These are phyloP conservation scores for Centrapalus pauciflorus DNA, from an alignment of 129 eudicot species.

Conservation along the genomic window DNA sequence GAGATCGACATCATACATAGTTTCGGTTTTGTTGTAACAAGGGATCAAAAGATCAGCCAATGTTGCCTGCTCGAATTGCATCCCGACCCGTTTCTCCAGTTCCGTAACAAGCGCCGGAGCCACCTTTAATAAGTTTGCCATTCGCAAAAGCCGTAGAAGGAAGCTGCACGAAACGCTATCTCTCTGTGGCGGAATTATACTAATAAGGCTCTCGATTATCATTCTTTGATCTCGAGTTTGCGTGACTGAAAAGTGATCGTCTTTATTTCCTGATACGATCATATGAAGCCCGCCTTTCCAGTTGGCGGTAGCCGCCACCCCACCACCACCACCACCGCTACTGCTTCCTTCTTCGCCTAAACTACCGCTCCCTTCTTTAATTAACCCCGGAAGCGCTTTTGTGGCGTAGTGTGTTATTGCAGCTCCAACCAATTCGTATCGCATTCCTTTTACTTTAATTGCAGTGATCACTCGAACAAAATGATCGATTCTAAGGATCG, in stretches of 20 bases:
- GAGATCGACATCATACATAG: conserved; percentile 82
- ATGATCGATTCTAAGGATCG: conserved; percentile 86
- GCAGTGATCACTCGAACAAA: conserved; percentile 93
- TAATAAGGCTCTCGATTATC: conserved; percentile 93
- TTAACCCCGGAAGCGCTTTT: conserved; percentile 73
- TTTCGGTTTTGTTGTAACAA: conserved; percentile 51
- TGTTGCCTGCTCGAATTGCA: conserved; percentile 96
- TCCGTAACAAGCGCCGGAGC: conserved; percentile 96
- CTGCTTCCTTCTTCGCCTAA: conserved; percentile 35
- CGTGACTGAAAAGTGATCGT: conserved; percentile 33
- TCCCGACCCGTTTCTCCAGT: conserved; percentile 91
- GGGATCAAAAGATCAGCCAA: conserved; percentile 91
- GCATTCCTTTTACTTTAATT: conserved; percentile 96
- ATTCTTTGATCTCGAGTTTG: conserved; percentile 77
- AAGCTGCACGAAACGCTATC: conserved; percentile 92
- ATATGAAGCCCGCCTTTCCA: conserved; percentile 88
- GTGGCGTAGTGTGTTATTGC: conserved; percentile 71
- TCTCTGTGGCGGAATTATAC: conserved; percentile 91
- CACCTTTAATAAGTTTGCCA: conserved; percentile 81
- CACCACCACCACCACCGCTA: conserved; percentile 24
- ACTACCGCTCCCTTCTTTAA: conserved; percentile 50
- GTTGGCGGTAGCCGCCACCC: conserved; percentile 21
- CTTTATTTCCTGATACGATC: conserved; percentile 62
- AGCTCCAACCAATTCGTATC: conserved; percentile 80
- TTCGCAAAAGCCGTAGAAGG: conserved; percentile 65